Evolutionary conservation across 2,329 filamentous ascomycete species (phyloP).

Genomic region (Elsinoe necatrix): DNA sequence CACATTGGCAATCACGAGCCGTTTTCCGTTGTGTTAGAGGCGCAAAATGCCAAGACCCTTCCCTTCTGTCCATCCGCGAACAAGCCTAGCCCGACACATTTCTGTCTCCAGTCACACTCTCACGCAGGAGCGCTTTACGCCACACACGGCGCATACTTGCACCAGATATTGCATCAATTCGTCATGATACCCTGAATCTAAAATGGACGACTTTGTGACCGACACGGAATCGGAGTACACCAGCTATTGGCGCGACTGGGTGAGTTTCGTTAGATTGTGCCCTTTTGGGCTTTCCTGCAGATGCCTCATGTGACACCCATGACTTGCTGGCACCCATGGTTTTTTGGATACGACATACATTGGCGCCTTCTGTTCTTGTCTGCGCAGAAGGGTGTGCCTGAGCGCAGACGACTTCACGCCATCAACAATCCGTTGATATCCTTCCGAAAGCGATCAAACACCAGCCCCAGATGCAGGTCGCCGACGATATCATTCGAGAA

Average conservation of each 20-base stretch:
- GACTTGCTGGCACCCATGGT: slow-evolving; percentile 8
- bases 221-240: slow-evolving; percentile 99
- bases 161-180: slow-evolving; percentile 2
- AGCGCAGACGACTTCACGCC: not conserved
- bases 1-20: not conserved
- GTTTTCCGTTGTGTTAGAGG: slow-evolving; percentile 3
- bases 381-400: not conserved
- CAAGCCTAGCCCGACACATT: not conserved
- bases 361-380: slow-evolving; percentile 3
- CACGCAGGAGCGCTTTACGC: not conserved
- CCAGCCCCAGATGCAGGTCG: not conserved
- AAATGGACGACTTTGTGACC: slow-evolving; percentile 95
- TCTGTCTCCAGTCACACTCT: slow-evolving; percentile 3
- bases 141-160: not conserved
- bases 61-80: not conserved
- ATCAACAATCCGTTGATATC: not conserved
- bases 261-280: slow-evolving; percentile 44
- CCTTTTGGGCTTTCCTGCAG: slow-evolving; percentile 7
- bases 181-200: slow-evolving; percentile 11
- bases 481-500: not conserved
- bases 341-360: not conserved
- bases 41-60: slow-evolving; percentile 5
- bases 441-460: not conserved
- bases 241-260: slow-evolving; percentile 99
- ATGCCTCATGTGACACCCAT: slow-evolving; percentile 8